Percentiles rank a stretch among this genome's conserved stretches.
phyloP scores from a whole-genome alignment of 2,329 filamentous ascomycete genomes.

The Pseudogymnoascus sp. region DNA sequence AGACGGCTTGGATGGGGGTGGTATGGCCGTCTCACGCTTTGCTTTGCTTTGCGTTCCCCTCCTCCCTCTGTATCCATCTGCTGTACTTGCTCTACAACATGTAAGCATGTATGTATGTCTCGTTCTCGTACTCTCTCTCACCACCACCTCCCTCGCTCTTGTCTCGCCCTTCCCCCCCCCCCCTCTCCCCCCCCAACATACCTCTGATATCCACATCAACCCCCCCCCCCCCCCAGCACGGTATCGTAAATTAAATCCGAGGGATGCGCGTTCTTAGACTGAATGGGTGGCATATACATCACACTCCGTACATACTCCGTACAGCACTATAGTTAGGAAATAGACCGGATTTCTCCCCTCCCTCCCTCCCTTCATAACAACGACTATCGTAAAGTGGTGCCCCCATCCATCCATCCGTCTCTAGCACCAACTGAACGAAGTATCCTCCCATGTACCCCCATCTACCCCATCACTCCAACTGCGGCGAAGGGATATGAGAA shows the following conservation, averaged over 20 bases:
- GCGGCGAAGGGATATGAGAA: too few species aligned
- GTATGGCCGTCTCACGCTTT: not conserved
- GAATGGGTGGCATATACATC: not conserved
- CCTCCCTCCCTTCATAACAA: too few species aligned
- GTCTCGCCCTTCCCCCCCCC: not conserved
- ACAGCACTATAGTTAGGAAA: too few species aligned
- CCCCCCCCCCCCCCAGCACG: not conserved
- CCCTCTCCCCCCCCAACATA: not conserved
- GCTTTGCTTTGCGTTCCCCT: not conserved
- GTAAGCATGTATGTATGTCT: not conserved
- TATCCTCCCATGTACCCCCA: not conserved
- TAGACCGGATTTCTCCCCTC: not conserved
- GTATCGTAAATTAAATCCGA: not conserved
- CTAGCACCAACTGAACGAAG: too few species aligned
- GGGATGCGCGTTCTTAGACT: not conserved
- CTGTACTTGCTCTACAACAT: not conserved
- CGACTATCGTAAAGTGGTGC: not conserved
- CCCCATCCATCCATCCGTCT: not conserved
- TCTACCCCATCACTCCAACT: not conserved
- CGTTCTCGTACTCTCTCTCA: too few species aligned
- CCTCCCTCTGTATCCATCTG: not conserved
- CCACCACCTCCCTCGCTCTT: too few species aligned
- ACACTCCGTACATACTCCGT: too few species aligned
- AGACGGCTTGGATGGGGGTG: not conserved
- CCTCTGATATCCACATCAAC: not conserved